Base-by-base conservation (phyloP, 2,329 filamentous ascomycete genomes). In the Talaromyces rugulosus region DNA sequence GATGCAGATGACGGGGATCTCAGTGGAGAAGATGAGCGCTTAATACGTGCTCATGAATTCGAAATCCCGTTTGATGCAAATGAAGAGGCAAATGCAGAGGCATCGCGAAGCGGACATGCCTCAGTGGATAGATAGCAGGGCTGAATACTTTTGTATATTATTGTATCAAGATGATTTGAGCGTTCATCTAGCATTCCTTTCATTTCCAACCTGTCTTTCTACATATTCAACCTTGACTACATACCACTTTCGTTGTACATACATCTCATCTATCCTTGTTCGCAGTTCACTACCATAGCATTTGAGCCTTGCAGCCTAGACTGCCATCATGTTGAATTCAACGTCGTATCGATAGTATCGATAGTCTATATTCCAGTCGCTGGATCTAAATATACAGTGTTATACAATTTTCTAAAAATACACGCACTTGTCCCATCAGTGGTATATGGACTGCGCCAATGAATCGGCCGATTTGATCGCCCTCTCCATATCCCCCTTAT, bases 401-500 rank as follows among this genome's bases (percentile, higher is more conserved):
- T 11, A 18, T 27, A 47, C 44, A 47, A 27, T 27, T 27, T 36
- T 11, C 23, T 47, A 47, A 47, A 23, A 18, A 47, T 47, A 47
- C 44, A 47, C 42, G 5, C 7, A 47, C 44, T 23, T 11, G 44
- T 27, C 18, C 18, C 18, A 53, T 53, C 28, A 53, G 30, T 73
- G 69, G 60, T 75, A 70, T 9, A 75, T 67, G 23, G 68, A 69
- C 55, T 71, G 67, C 30, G 68, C 72, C 12, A 78, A 67, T 16
- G 66, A 74, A 55, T 90, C 87, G 1, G 88, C 89, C 88, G 90
- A 92, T 16, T 81, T 79, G 66, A 98, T 93, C 14, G 94, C 94
- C 1, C 94, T 92, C 67, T 92, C 83, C 81, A 93, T 90, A 69
- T 96, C 85, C 66, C 89, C 90, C 79, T 99, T 99, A 78, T 98